Conservation (phyloP, 78 protist genomes). For the Dictyostelium capitatum region DNA sequence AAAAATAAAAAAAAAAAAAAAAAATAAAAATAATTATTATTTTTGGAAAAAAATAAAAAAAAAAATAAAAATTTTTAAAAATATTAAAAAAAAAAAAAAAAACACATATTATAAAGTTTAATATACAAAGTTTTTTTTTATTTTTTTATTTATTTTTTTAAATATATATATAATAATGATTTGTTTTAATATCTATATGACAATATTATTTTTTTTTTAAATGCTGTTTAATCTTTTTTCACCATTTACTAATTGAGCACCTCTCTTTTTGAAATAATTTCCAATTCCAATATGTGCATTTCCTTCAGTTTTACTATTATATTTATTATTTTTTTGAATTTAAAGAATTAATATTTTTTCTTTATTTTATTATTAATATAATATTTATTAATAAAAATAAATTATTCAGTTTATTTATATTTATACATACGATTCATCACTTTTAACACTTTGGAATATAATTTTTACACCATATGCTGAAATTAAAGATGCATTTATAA, state of each 20-base stretch:
- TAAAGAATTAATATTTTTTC: background rate
- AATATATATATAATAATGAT: background rate
- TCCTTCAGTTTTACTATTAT: background rate
- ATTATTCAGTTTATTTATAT: background rate
- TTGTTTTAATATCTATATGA: background rate
- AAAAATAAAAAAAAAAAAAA: too few species aligned
- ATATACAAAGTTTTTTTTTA: background rate
- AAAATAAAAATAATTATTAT: too few species aligned
- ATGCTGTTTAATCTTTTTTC: background rate
- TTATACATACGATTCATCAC: background rate
- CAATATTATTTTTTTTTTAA: background rate
- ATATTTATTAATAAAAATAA: background rate
- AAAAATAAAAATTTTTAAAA: too few species aligned
- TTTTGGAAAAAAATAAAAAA: too few species aligned
- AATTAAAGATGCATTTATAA: background rate
- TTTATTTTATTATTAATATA: background rate
- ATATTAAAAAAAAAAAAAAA: too few species aligned
- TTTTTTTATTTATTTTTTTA: background rate
- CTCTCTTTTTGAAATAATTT: background rate
- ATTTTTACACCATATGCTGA: constrained; percentile 4
- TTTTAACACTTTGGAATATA: background rate
- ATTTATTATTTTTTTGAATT: background rate
- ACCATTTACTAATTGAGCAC: background rate
- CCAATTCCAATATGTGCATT: background rate
- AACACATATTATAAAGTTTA: background rate